phyloP scores from a whole-genome alignment of 225 moss, liverwort and hornwort genomes.

The Sphagnum contortum region DNA sequence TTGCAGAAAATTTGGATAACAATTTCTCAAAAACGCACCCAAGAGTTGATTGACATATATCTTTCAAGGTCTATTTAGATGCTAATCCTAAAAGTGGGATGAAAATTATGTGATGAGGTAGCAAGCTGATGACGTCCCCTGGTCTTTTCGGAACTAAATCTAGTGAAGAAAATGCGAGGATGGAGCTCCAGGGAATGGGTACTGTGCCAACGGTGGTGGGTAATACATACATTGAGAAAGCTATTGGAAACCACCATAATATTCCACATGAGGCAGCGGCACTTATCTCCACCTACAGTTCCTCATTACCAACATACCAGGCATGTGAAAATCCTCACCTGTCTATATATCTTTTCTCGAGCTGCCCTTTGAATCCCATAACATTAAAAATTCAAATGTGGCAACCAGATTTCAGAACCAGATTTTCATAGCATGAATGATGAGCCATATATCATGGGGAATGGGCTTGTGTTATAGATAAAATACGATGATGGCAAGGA shows the following conservation, averaged over 20 bases:
- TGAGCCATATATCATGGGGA: too few species aligned
- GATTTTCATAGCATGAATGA: neutral
- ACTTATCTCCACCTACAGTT: conserved; percentile 21
- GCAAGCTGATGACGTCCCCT: neutral
- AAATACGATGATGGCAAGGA: conserved; percentile 31
- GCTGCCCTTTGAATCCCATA: neutral
- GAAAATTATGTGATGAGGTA: neutral
- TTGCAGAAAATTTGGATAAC: neutral
- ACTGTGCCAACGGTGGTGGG: conserved; percentile 18
- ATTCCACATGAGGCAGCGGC: conserved; percentile 15
- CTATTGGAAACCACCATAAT: conserved; percentile 20
- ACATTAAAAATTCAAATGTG: neutral
- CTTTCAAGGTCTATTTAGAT: too few species aligned
- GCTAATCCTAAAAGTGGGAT: neutral
- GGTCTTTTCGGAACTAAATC: conserved; percentile 7
- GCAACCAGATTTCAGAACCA: neutral
- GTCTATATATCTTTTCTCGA: neutral
- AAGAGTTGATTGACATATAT: too few species aligned
- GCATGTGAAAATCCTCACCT: conserved; percentile 6
- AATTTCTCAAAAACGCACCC: too few species aligned
- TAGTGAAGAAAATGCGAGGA: conserved; percentile 26
- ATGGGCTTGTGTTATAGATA: conserved; percentile 14
- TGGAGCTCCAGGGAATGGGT: conserved; percentile 19
- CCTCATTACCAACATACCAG: conserved; percentile 34
- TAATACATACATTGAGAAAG: conserved; percentile 27